Percentiles rank a stretch among this genome's conserved stretches.
phyloP scores from a whole-genome alignment of 345 rosid species.

The Acer campestre region DNA sequence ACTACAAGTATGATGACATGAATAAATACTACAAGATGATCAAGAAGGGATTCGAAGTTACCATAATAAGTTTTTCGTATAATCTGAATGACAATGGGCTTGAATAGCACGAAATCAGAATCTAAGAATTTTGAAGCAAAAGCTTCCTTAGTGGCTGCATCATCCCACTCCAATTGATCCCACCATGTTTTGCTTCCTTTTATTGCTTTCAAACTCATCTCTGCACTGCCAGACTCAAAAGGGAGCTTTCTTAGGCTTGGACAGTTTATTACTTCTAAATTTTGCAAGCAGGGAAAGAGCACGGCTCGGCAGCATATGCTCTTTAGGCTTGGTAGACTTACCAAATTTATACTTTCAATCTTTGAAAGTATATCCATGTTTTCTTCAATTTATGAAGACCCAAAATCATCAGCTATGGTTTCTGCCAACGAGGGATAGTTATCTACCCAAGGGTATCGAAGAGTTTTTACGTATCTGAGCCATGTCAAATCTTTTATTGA shows the following conservation, averaged over 20 bases:
- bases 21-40: too few species aligned
- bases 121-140: not conserved
- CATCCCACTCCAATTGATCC: not conserved
- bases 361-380: not conserved
- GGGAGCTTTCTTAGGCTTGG: not conserved
- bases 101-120: not conserved
- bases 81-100: not conserved
- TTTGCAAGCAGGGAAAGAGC: not conserved
- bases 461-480: too few species aligned
- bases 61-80: not conserved
- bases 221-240: not conserved
- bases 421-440: not conserved
- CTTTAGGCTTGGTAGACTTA: not conserved
- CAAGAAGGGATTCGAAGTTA: not conserved
- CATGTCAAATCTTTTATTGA: too few species aligned
- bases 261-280: not conserved
- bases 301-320: not conserved
- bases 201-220: not conserved
- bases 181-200: slow-evolving; percentile 3
- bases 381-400: not conserved
- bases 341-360: not conserved
- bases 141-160: not conserved
- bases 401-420: not conserved
- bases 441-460: not conserved
- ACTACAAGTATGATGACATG: too few species aligned